Percentiles rank a stretch among this genome's conserved stretches.
Evolutionary conservation across 2,329 filamentous ascomycete genomes (phyloP).

Genomic region (Westerdykella aurantiaca): DNA sequence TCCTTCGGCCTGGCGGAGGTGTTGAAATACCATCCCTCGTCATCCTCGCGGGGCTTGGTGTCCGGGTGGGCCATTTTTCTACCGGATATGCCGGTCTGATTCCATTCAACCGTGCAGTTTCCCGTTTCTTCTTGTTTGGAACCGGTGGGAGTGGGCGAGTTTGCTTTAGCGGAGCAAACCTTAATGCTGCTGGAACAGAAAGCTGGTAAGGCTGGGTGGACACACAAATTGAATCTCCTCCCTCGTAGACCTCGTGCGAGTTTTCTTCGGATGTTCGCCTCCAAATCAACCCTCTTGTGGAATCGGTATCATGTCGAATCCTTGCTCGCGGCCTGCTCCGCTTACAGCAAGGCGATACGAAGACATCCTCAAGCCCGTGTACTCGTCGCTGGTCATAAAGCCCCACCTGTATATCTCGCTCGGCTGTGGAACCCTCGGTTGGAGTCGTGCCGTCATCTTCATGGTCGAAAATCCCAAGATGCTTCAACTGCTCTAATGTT

Average conservation of each 20-base stretch:
- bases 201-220: constrained; percentile 12
- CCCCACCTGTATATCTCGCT: not conserved
- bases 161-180: constrained; percentile 11
- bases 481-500: constrained; percentile 22
- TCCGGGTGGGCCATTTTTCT: constrained; percentile 22
- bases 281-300: no score
- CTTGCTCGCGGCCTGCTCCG: no score
- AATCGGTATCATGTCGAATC: no score
- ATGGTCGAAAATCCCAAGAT: constrained; percentile 18
- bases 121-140: constrained; percentile 17
- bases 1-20: constrained; percentile 13
- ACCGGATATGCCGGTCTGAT: constrained; percentile 19
- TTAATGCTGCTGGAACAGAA: constrained; percentile 21
- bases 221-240: no score
- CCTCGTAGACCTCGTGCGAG: no score
- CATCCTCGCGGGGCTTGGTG: constrained; percentile 25
- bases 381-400: not conserved
- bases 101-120: constrained; percentile 9
- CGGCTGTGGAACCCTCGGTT: not conserved
- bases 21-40: constrained; percentile 16
- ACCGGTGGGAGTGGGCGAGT: constrained; percentile 10
- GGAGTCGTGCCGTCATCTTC: constrained; percentile 3
- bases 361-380: not conserved
- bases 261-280: no score
- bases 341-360: not conserved